phyloP scores from a whole-genome alignment of 83 land plant species.

The Thuja plicata region DNA sequence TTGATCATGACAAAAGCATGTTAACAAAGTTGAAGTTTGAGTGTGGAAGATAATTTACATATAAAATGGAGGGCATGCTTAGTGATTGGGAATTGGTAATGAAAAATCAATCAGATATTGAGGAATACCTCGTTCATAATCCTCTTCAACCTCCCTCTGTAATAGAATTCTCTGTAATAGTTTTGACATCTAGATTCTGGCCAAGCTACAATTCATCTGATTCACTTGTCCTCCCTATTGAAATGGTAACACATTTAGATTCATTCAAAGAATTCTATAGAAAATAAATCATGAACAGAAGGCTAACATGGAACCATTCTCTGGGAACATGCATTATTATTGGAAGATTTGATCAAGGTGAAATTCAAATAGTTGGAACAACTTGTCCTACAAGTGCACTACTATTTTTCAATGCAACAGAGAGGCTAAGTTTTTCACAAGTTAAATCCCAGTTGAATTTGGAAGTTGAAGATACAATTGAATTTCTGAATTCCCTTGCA shows the following conservation, averaged over 20 bases:
- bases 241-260: conserved; percentile 85
- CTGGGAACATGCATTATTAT: conserved; percentile 93
- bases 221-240: conserved; percentile 79
- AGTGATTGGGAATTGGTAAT: no score
- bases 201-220: conserved; percentile 92
- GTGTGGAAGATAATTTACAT: no score
- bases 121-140: no score
- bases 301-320: conserved; percentile 90
- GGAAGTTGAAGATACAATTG: conserved; percentile 75
- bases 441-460: conserved; percentile 76
- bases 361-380: conserved; percentile 55
- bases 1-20: no score
- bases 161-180: conserved; percentile 89
- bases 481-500: conserved; percentile 74
- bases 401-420: conserved; percentile 55
- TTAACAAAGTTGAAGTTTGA: no score
- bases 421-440: conserved; percentile 77
- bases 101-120: no score
- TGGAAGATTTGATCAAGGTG: conserved; percentile 79
- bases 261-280: conserved; percentile 79
- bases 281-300: conserved; percentile 75
- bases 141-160: conserved; percentile 69
- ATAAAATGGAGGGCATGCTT: no score
- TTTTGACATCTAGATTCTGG: conserved; percentile 92
- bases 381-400: no score